A percentile compares a stretch with the other conserved stretches of the same genome.
These are phyloP conservation scores for Hypoxylon rubiginosum DNA, from an alignment of 2,329 filamentous ascomycete genomes.

Conservation along the genomic window DNA sequence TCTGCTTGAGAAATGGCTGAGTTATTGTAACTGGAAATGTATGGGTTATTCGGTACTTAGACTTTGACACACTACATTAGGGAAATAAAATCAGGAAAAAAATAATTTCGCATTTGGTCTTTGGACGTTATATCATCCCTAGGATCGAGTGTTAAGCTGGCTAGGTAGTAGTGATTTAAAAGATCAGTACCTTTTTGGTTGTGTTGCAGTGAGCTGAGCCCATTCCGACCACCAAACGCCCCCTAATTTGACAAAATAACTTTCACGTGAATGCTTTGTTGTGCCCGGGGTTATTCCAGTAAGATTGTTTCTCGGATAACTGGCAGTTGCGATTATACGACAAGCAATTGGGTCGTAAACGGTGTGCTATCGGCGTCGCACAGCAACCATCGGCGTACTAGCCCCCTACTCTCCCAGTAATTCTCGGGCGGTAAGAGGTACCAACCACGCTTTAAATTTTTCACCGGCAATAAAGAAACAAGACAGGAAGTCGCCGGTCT, in stretches of 20 bases:
- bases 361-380: background rate
- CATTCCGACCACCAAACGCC: no score
- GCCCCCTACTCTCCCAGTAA: background rate
- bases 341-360: no score
- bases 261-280: no score
- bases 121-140: no score
- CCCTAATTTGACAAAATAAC: no score
- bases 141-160: no score
- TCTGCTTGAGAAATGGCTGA: background rate
- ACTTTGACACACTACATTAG: background rate
- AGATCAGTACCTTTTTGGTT: no score
- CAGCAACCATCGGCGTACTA: background rate
- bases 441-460: background rate
- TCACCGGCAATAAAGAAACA: no score
- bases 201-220: no score
- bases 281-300: background rate
- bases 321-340: background rate
- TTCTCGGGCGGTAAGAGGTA: background rate
- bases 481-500: no score
- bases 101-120: no score
- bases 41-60: background rate
- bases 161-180: no score
- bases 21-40: background rate
- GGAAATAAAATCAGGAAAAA: background rate
- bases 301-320: background rate